Conservation (phyloP, 441 rosid genomes). For the Erysimum pusillum region DNA sequence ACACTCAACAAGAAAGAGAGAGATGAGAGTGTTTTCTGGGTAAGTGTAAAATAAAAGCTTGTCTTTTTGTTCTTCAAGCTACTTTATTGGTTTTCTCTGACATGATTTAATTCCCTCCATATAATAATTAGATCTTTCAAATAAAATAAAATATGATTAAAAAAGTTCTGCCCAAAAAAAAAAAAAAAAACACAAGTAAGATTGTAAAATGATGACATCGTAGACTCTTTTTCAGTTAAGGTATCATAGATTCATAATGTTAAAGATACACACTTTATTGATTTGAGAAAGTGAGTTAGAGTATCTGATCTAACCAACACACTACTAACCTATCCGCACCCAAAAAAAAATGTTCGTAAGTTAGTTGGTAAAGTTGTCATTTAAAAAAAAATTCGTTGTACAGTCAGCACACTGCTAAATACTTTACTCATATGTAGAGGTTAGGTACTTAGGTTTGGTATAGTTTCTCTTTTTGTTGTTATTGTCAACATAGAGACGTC, state of each 20-base stretch:
- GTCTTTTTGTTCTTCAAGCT: constrained; percentile 43
- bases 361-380: constrained; percentile 28
- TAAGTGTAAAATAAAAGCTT: constrained; percentile 46
- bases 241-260: constrained; percentile 36
- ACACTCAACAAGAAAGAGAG: constrained; percentile 44
- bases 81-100: constrained; percentile 37
- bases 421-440: background rate
- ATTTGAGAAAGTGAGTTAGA: constrained; percentile 17
- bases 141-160: constrained; percentile 3
- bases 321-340: constrained; percentile 35
- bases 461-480: too few species aligned
- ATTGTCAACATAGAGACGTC: too few species aligned
- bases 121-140: constrained; percentile 25
- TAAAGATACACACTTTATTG: constrained; percentile 35
- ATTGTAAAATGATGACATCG: constrained; percentile 36
- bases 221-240: constrained; percentile 21
- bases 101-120: constrained; percentile 19
- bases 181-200: constrained; percentile 5
- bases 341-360: background rate
- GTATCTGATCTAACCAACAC: constrained; percentile 40
- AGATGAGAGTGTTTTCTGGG: constrained; percentile 41
- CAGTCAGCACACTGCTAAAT: background rate
- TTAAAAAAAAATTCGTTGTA: background rate
- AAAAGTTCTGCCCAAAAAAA: background rate
- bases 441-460: background rate